Conservation (phyloP, 768 basidiomycete species). For the Boletus rubescentipes region DNA sequence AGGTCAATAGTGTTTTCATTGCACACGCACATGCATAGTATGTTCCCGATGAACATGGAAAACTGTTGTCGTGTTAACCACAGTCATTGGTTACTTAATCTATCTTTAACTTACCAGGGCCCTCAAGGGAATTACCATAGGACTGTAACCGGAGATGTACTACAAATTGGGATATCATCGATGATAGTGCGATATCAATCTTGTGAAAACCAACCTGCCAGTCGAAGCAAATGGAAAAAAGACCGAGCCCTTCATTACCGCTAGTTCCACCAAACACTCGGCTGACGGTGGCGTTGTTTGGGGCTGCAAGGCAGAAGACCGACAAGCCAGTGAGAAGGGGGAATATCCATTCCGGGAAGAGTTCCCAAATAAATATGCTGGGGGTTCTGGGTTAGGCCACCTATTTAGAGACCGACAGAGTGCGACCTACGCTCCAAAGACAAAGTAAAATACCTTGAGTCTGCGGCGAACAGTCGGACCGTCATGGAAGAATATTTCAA, state of each 20-base stretch:
- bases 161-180: background rate
- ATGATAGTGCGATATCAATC: background rate
- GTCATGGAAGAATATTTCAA: constrained; percentile 42
- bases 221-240: constrained; percentile 59
- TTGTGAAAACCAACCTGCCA: constrained; percentile 48
- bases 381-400: constrained; percentile 2
- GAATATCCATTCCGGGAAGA: constrained; percentile 40
- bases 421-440: constrained; percentile 29
- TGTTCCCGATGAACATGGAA: constrained; percentile 48
- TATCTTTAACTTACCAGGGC: constrained; percentile 36
- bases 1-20: too few relatives aligned
- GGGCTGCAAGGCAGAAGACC: constrained; percentile 57
- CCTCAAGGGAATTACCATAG: constrained; percentile 52
- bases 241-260: constrained; percentile 61
- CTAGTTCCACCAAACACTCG: constrained; percentile 60
- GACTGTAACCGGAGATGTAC: constrained; percentile 36
- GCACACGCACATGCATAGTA: constrained; percentile 48
- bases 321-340: constrained; percentile 62
- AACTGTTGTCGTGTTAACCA: constrained; percentile 24
- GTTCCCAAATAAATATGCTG: constrained; percentile 34
- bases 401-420: constrained; percentile 20
- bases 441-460: constrained; percentile 33
- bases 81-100: background rate
- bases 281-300: constrained; percentile 48
- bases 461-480: constrained; percentile 39